Evolutionary conservation across 129 eudicot genomes (phyloP), one percentile per base, ranked within the genome.

Genomic region (Helichrysum umbraculigerum): DNA sequence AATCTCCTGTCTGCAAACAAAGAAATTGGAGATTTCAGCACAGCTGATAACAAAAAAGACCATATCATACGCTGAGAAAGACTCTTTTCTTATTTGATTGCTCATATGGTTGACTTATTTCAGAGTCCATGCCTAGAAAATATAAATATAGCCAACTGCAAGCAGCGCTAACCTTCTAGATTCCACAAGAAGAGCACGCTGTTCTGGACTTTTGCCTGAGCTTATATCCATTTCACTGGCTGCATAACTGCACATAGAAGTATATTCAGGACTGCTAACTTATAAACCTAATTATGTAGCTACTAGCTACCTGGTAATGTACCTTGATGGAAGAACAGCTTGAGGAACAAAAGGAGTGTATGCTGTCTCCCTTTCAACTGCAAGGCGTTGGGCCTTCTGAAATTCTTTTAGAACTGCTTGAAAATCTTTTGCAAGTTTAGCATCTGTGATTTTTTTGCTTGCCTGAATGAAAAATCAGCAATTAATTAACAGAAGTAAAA

Each of bases 361-460:
- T 14, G 96, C 89, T 28, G 98, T 93, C 83, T 93, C 98, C 81
- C 98, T 90, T 81, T 93, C 98, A 50, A 96, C 98, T 66, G 98
- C 85, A 78, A 93, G 95, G 33, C 98, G 92, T 66, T 93, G 98
- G 5, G 92, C 92, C 88, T 93, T 93, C 83, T 90, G 98, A 81
- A 93, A 93, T 83, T 93, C 98, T 77, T 86, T 90, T 52, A 93
- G 47, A 72, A 91, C 97, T 47, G 93, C 93, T 83, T 93, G 96
- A 78, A 90, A 93, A 72, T 93, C 98, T 87, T 90, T 93, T 12
- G 98, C 98, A 72, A 93, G 97, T 87, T 93, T 93, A 35, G 98
- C 98, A 79, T 93, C 98, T 7, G 97, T 86, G 30, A 93, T 84
- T 77, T 90, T 93, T 86, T 90, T 93, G 86, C 85, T 90, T 8